phyloP scores from a whole-genome alignment of 2,329 filamentous ascomycete genomes.

The Pseudogymnoascus sp. region DNA sequence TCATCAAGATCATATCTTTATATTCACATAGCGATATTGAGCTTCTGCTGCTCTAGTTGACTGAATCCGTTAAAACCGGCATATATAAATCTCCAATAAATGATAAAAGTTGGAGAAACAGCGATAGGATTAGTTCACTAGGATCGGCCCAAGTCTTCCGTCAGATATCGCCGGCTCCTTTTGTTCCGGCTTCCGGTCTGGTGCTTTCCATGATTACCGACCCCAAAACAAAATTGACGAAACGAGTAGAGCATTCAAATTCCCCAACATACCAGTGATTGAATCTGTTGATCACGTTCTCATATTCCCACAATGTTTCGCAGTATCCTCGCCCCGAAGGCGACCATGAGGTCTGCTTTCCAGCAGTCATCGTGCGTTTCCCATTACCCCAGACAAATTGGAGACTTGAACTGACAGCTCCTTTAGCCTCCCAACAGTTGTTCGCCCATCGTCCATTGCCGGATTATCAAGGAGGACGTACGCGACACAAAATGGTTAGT shows the following conservation, averaged over 20 bases:
- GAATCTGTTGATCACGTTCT: not conserved
- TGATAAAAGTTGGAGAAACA: not conserved
- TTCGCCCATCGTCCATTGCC: conserved; percentile 36
- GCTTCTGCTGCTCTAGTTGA: not conserved
- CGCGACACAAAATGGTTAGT: conserved; percentile 38
- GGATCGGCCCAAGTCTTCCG: not conserved
- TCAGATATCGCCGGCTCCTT: not conserved
- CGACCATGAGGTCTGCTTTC: conserved; percentile 48
- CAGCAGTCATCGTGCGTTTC: conserved; percentile 41
- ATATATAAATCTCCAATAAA: conserved; percentile 6
- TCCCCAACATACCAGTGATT: not conserved
- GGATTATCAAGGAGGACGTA: conserved; percentile 53
- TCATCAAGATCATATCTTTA: not conserved
- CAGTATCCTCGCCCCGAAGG: conserved; percentile 51
- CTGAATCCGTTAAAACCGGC: not conserved
- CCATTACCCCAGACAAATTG: not conserved
- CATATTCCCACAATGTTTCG: conserved; percentile 45
- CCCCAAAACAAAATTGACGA: conserved; percentile 7
- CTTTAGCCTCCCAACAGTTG: conserved; percentile 41
- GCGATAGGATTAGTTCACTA: not conserved
- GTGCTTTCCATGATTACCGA: conserved; percentile 1
- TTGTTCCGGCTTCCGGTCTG: conserved; percentile 7
- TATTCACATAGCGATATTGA: not conserved
- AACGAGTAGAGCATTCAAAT: not conserved
- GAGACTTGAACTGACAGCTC: conserved; percentile 15